Evolutionary conservation across 345 rosid species (phyloP), one percentile per base, ranked within the genome.

Genomic region (Bretschneidera sinensis): DNA sequence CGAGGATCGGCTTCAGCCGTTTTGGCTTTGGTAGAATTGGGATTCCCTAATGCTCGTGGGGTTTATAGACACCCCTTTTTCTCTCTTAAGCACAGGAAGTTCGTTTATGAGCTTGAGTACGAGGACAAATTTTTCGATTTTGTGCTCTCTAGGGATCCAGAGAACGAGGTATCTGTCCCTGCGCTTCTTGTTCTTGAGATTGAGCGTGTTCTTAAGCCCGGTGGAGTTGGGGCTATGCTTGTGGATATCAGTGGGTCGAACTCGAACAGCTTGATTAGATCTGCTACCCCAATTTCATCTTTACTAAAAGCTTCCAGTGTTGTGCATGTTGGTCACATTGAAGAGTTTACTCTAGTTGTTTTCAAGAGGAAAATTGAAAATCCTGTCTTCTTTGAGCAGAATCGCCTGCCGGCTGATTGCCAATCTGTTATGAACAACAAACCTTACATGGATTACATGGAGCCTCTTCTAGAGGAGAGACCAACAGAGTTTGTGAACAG

Each of bases 151-250:
- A 67, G 80, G 78, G 88, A 82, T 70, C 59, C 81, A 11, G 84
- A n/a, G n/a, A n/a, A 84, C 21, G 74, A 68, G 48, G 78, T 82
- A 48, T 69, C 85, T 11, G 91, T 84, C 63, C 91, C 96, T 70
- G 96, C 88, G 1, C 60, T 84, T 9, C 85, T 89, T 14, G 91
- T 92, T 72, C 84, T 85, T 14, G 97, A 89, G 74, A 80, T 84
- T 14, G 98, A 89, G 76, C 97, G 96, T 5, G 71, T 92, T 22
- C 84, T 89, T 61, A 78, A 49, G 51, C 97, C 90, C 0, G 87
- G 88, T n/a, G 98, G 96, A 52, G 70, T 76, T 8, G 97, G 91
- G 21, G 94, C 94, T 39, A 74, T 89, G 82, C 96, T 92, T 59
- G 81, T 87, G 5, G 70, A 81, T 21, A 68, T 52, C 43, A 60